Evolutionary conservation across 1,284 basidiomycete species (phyloP), one percentile per base, ranked within the genome.

Genomic region (Irpex sp.): DNA sequence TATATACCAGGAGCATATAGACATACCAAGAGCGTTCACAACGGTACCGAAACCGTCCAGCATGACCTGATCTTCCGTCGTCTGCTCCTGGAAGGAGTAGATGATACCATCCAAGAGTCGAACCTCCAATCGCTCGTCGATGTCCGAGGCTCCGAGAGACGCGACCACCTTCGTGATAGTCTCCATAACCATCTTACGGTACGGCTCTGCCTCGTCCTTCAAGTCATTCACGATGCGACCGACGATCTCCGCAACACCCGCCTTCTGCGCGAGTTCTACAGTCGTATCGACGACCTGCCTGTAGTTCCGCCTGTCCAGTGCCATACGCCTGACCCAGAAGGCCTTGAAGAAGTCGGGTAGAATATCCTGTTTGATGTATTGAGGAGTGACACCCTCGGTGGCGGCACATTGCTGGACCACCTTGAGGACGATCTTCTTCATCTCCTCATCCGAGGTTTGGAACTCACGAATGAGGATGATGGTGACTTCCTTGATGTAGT

Each of bases 161-260:
- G 90, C 88, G 36, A 99, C 85, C 46, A 99, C 97, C 75, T 98
- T 97, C 21, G 95, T 97, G 70, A 99, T 98, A 0, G 97, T 98
- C 80, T 99, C 97, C 97, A 99, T 99, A 50, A 98, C 96, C 97
- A 99, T 99, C 83, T 98, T 98, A 68, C 97, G 84, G 82, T 97
- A 98, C 5, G 95, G 95, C 79, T 99, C 97, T 1, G 92, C 91
- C 75, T 96, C 94, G 70, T 97, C 94, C 81, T 99, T 99, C 67
- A 99, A 81, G 73, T 97, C 95, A 73, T 98, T 97, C 64, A 97
- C 96, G 67, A 99, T 89, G 65, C 95, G 83, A 1, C 94, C 93
- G 15, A 98, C 94, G 61, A 99, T 97, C 77, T 98, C 97, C 6
- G 95, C 86, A 0, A 98, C 95, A 19, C 97, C 97, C 0, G 95